Conservation (phyloP, 2,329 filamentous ascomycete species). For the Microdochium nivale region DNA sequence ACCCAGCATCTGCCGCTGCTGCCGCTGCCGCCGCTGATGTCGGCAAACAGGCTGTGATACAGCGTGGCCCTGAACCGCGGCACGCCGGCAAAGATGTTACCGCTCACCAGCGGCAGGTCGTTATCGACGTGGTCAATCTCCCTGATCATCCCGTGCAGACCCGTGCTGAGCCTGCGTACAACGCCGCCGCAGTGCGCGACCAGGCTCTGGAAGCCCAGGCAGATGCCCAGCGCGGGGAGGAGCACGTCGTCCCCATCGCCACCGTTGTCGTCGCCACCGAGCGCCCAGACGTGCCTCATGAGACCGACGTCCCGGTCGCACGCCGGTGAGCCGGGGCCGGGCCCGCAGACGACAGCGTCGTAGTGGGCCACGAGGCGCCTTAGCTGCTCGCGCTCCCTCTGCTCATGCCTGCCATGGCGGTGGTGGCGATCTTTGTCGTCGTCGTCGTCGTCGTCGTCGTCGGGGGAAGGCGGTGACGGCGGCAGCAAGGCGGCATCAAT, state of each 20-base stretch:
- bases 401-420: not conserved
- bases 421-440: not conserved
- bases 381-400: constrained; percentile 17
- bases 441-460: constrained; percentile 30
- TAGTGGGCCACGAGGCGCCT: constrained; percentile 49
- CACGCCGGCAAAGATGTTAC: constrained; percentile 59
- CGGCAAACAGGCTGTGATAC: constrained; percentile 60
- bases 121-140: constrained; percentile 45
- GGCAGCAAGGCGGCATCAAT: constrained; percentile 53
- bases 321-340: constrained; percentile 77
- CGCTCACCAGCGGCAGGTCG: constrained; percentile 13
- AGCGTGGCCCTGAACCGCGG: constrained; percentile 60
- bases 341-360: constrained; percentile 82
- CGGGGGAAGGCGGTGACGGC: no score
- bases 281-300: constrained; percentile 67
- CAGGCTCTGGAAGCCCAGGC: constrained; percentile 81
- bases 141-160: constrained; percentile 75
- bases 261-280: constrained; percentile 39
- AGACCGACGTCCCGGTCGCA: constrained; percentile 71
- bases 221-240: constrained; percentile 79
- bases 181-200: constrained; percentile 58
- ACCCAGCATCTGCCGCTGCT: constrained; percentile 4
- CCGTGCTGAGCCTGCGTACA: constrained; percentile 59
- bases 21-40: constrained; percentile 40
- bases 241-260: constrained; percentile 19